A percentile compares a stretch with the other conserved stretches of the same genome.
Evolutionary conservation across 164 flowering plant genomes (phyloP).

Genomic region (Taxillus chinensis): DNA sequence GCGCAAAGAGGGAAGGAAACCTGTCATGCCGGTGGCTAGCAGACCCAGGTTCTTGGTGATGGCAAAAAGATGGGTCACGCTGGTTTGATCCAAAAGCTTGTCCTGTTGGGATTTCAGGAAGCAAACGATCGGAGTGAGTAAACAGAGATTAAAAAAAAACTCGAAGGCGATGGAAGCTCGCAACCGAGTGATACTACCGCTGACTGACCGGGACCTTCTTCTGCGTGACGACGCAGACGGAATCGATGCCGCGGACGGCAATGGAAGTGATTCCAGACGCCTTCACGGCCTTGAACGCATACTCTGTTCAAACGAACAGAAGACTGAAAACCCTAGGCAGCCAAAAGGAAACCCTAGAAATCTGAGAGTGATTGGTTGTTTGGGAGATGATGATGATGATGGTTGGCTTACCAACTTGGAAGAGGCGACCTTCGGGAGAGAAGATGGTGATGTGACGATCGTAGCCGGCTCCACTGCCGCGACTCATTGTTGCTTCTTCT

Average conservation of each 20-base stretch:
- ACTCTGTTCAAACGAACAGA: conserved; percentile 35
- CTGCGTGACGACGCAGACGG: conserved; percentile 92
- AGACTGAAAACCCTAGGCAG: no score
- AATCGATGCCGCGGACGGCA: conserved; percentile 88
- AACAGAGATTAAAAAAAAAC: no score
- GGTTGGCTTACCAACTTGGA: conserved; percentile 64
- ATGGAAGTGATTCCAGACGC: conserved; percentile 85
- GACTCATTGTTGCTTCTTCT: conserved; percentile 38
- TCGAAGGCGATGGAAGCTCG: no score
- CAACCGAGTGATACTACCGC: no score
- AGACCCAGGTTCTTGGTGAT: conserved; percentile 81
- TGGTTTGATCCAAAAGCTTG: conserved; percentile 97
- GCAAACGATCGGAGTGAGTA: not conserved
- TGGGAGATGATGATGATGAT: no score
- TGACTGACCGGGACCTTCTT: conserved; percentile 89
- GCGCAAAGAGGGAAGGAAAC: conserved; percentile 15
- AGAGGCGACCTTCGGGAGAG: conserved; percentile 96
- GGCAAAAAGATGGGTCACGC: conserved; percentile 83
- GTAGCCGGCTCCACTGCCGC: conserved; percentile 96
- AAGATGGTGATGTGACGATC: conserved; percentile 98
- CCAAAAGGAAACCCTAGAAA: no score
- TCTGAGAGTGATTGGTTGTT: no score
- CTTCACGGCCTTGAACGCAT: conserved; percentile 96
- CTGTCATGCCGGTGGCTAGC: conserved; percentile 95
- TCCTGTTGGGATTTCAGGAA: conserved; percentile 36